Percentiles rank a stretch among this genome's conserved stretches.
These are phyloP conservation scores for Podochytrium sp. DNA, from an alignment of 192 early-diverging fungal genomes.

Conservation along the genomic window DNA sequence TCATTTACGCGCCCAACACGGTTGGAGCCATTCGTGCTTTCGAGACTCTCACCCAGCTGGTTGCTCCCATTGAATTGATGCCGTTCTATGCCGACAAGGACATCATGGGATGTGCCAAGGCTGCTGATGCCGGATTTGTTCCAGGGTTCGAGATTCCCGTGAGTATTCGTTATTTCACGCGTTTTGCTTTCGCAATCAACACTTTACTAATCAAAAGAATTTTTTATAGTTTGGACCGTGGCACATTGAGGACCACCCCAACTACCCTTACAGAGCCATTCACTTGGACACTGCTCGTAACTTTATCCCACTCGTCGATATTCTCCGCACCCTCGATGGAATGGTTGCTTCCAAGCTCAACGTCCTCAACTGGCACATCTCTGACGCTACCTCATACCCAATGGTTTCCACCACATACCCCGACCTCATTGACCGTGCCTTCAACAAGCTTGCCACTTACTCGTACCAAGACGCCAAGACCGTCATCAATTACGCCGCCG, in stretches of 20 bases:
- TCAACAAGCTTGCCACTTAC: slow-evolving; percentile 59
- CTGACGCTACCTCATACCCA: slow-evolving; percentile 31
- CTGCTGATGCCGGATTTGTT: background rate
- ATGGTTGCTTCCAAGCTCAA: slow-evolving; percentile 20
- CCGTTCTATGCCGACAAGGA: slow-evolving; percentile 49
- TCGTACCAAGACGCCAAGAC: slow-evolving; percentile 66
- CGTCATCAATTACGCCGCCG: slow-evolving; percentile 71
- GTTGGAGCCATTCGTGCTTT: slow-evolving; percentile 74
- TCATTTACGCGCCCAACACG: slow-evolving; percentile 57
- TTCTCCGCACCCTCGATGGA: slow-evolving; percentile 32
- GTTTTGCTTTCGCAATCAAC: background rate
- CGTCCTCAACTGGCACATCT: slow-evolving; percentile 41
- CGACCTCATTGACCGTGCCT: background rate
- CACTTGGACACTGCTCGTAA: slow-evolving; percentile 41
- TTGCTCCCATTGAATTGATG: slow-evolving; percentile 25
- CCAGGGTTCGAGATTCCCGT: slow-evolving; percentile 10
- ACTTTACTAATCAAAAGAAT: too few relatives aligned
- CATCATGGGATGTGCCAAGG: slow-evolving; percentile 51
- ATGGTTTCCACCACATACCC: background rate
- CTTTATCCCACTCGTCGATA: slow-evolving; percentile 31
- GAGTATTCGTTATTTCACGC: too few relatives aligned
- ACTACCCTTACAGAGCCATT: slow-evolving; percentile 30
- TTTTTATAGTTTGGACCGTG: background rate
- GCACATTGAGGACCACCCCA: slow-evolving; percentile 6
- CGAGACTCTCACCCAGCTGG: slow-evolving; percentile 73